A percentile compares a stretch with the other conserved stretches of the same genome.
Conservation (phyloP, 495 filamentous ascomycete genomes). For the Penicillium goetzii region DNA sequence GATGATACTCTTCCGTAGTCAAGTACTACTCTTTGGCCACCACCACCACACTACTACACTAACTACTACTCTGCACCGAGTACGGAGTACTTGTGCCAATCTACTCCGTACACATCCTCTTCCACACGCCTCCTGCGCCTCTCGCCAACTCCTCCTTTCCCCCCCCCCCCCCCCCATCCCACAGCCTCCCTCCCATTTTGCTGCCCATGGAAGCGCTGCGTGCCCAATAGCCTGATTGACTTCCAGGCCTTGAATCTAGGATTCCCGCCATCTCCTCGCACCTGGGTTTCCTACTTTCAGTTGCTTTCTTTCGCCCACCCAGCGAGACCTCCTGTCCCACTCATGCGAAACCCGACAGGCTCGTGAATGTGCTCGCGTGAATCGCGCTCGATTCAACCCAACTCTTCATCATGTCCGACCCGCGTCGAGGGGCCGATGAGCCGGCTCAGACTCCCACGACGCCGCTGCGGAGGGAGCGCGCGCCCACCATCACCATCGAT, state of each 20-base stretch:
- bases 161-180: neutral
- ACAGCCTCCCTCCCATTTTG: neutral
- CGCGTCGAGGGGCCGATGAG: slow-evolving; percentile 34
- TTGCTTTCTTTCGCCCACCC: neutral
- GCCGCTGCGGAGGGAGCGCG: slow-evolving; percentile 50
- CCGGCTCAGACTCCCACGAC: slow-evolving; percentile 30
- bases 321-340: neutral
- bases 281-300: neutral
- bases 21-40: neutral
- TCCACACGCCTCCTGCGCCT: neutral
- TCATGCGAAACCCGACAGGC: slow-evolving; percentile 19
- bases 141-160: neutral
- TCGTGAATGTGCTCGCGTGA: slow-evolving; percentile 22
- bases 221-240: neutral
- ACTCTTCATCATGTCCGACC: slow-evolving; percentile 41
- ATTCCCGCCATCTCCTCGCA: neutral
- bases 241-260: neutral
- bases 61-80: neutral
- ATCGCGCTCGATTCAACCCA: slow-evolving; percentile 18
- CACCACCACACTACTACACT: neutral
- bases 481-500: slow-evolving; percentile 76
- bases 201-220: neutral
- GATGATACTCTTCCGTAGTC: neutral
- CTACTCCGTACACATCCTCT: neutral
- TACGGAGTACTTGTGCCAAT: neutral